Evolutionary conservation across 2,329 filamentous ascomycete species (phyloP).

Genomic region (Aspergillus ustus): DNA sequence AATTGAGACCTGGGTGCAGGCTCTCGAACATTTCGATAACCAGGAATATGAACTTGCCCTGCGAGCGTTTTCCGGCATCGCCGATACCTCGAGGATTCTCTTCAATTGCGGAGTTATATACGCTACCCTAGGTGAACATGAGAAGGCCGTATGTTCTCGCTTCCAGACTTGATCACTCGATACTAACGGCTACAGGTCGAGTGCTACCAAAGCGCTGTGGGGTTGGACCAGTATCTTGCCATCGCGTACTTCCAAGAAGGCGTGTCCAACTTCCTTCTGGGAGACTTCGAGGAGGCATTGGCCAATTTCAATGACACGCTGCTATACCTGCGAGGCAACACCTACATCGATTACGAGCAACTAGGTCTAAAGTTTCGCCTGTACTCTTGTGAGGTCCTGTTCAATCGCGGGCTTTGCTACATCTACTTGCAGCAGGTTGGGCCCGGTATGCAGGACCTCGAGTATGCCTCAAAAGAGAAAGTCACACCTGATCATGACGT

Average conservation of each 20-base stretch:
- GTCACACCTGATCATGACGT: slow-evolving; percentile 95
- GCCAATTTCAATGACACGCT: slow-evolving; percentile 99
- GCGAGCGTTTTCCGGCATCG: slow-evolving; percentile 80
- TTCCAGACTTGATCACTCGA: background rate
- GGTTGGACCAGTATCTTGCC: slow-evolving; percentile 91
- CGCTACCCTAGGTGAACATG: slow-evolving; percentile 93
- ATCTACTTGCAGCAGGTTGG: slow-evolving; percentile 94
- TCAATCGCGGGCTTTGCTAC: slow-evolving; percentile 96
- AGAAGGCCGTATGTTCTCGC: slow-evolving; percentile 75
- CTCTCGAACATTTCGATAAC: slow-evolving; percentile 90
- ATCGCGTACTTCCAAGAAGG: slow-evolving; percentile 98
- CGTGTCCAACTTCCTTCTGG: slow-evolving; percentile 95
- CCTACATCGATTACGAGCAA: slow-evolving; percentile 97
- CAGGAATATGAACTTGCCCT: slow-evolving; percentile 95
- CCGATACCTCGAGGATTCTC: slow-evolving; percentile 95
- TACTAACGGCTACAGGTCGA: slow-evolving; percentile 70
- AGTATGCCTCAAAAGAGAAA: slow-evolving; percentile 92
- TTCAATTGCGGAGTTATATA: slow-evolving; percentile 99
- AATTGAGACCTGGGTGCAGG: slow-evolving; percentile 98
- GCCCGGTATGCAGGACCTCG: slow-evolving; percentile 85
- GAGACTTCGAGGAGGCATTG: slow-evolving; percentile 95
- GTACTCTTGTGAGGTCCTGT: slow-evolving; percentile 95
- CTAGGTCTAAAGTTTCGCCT: slow-evolving; percentile 93
- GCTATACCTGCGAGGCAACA: slow-evolving; percentile 91
- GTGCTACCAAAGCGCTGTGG: slow-evolving; percentile 89